Base-by-base conservation (phyloP, 768 basidiomycete genomes). In the Coprinopsis strossmayeri region DNA sequence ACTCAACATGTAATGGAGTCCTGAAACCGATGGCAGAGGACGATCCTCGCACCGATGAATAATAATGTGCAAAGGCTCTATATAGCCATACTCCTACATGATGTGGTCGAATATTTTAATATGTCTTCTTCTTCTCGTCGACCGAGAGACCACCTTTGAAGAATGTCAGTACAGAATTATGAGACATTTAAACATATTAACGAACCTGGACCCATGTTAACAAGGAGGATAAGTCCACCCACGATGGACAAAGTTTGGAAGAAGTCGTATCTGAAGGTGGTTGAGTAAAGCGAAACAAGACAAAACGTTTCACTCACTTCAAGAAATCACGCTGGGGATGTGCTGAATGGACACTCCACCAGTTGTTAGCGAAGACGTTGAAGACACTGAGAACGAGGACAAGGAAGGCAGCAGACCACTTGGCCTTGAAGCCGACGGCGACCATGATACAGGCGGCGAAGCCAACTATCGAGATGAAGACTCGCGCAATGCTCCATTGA, bases 41-140 rank as follows among this genome's bases (percentile, higher is more conserved):
- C 5, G 17, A 15, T 21, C 37, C 37, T 38, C 5, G 18, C 7
- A 21, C 17, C 37, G 37, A 38, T 38, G 18, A 38, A 38, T 38
- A 38, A 32, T 7, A 32, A 32, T 7, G 15, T 32, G 30, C n/a
- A n/a, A 32, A 32, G 9, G 30, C 9, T 15, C 37, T 38, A 38
- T 7, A 38, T 9, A 5, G 9, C 7, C 7, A 38, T 7, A 15
- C 7, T 38, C 30, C 30, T 15, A 32, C 5, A 38, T 7, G 5
- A 17, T 9, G 20, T 38, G 37, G 37, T 9, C 17, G 5, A 21
- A 26, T 11, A 32, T 45, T 45, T 64, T 67, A 91, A 58, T 79
- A 92, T 18, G 84, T 91, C 79, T 98, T 98, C 78, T 99, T 99
- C 78, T 97, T 97, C 76, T 97, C 94, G 69, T 98, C 96, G 53